phyloP scores from a whole-genome alignment of 768 basidiomycete species.

The Suillus clintonianus region DNA sequence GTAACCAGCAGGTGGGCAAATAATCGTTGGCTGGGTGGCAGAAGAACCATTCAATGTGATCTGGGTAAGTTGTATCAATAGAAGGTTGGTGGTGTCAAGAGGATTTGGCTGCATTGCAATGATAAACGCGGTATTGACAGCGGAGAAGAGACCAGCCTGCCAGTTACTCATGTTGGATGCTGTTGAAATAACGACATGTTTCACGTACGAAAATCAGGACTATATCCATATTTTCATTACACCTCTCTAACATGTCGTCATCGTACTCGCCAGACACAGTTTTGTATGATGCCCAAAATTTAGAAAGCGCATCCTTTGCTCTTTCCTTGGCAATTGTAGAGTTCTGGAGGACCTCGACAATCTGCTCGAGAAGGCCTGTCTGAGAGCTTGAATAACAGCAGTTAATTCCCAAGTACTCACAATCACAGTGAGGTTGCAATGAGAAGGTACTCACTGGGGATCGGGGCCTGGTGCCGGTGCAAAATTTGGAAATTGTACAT shows the following conservation, averaged over 20 bases:
- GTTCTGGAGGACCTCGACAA: not conserved
- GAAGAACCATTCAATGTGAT: not conserved
- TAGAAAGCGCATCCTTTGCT: not conserved
- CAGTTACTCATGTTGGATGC: not conserved
- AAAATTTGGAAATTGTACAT: no score
- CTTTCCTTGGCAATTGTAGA: not conserved
- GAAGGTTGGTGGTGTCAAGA: not conserved
- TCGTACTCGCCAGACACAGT: not conserved
- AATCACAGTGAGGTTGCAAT: not conserved
- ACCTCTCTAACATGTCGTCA: not conserved
- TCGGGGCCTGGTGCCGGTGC: no score
- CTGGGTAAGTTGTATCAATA: not conserved
- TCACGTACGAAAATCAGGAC: not conserved
- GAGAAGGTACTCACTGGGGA: not conserved
- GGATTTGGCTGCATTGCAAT: constrained; percentile 3
- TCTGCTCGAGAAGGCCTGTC: not conserved
- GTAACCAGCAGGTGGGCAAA: not conserved
- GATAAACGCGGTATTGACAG: constrained; percentile 1
- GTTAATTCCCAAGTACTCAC: not conserved
- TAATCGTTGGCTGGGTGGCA: not conserved
- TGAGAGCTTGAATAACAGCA: not conserved
- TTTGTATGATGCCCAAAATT: not conserved
- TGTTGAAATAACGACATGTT: not conserved
- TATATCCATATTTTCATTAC: not conserved
- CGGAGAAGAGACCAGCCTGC: constrained; percentile 6